phyloP scores from a whole-genome alignment of 106 monocot genomes.

The Apostasia shenzhenica region DNA sequence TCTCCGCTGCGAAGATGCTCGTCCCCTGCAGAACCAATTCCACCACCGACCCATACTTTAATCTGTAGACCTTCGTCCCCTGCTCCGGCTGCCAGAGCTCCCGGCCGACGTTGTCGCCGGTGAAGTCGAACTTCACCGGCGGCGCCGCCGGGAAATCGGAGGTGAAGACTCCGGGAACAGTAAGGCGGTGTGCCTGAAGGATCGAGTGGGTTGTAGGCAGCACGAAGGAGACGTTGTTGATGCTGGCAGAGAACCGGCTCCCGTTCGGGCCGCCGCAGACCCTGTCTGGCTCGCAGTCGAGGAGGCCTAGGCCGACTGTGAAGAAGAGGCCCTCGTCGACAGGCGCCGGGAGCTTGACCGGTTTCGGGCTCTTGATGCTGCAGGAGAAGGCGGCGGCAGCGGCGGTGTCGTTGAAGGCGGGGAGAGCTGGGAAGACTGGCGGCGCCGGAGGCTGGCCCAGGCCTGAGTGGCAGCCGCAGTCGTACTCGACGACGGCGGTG shows the following conservation, averaged over 20 bases:
- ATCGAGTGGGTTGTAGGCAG: conserved; percentile 27
- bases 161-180: conserved; percentile 37
- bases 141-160: conserved; percentile 47
- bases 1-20: conserved; percentile 38
- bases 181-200: conserved; percentile 39
- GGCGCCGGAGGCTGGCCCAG: background rate
- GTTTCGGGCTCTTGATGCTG: conserved; percentile 21
- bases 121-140: conserved; percentile 51
- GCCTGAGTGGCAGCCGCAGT: conserved; percentile 24
- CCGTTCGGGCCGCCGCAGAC: conserved; percentile 34
- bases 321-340: conserved; percentile 47
- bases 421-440: conserved; percentile 32
- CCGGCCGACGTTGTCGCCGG: conserved; percentile 27
- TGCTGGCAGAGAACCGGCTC: conserved; percentile 38
- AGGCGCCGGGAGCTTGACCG: conserved; percentile 24
- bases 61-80: conserved; percentile 39
- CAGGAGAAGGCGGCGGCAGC: conserved; percentile 28
- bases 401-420: conserved; percentile 49
- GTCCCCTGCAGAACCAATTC: conserved; percentile 58
- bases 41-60: conserved; percentile 44
- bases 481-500: conserved; percentile 61
- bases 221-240: conserved; percentile 52
- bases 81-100: conserved; percentile 31
- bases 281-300: conserved; percentile 25
- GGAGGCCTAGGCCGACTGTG: conserved; percentile 47